Conservation (phyloP, 805 yeast genomes). For the Kodamaea restingae region DNA sequence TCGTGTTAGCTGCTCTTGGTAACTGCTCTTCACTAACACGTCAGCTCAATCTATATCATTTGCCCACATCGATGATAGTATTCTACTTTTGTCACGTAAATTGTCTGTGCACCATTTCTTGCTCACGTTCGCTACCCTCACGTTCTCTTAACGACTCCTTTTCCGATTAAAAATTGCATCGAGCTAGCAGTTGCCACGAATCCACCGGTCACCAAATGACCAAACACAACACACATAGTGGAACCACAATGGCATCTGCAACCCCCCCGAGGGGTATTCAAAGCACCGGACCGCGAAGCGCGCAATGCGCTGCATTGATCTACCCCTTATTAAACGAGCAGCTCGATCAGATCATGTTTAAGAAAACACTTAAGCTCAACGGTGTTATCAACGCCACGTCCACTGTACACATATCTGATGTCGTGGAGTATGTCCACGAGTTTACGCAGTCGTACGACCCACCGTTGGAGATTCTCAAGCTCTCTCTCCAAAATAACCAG, state of each 20-base stretch:
- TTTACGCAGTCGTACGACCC: conserved; percentile 12
- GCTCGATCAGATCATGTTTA: conserved; percentile 12
- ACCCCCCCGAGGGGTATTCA: background rate
- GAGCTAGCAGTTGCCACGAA: conserved; percentile 1
- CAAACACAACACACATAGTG: background rate
- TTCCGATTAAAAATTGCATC: too few relatives aligned
- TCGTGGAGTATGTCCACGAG: conserved; percentile 13
- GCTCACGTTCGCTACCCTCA: too few relatives aligned
- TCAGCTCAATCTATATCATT: too few relatives aligned
- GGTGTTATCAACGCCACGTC: background rate
- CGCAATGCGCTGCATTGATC: conserved; percentile 2
- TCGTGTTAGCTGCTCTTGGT: too few relatives aligned
- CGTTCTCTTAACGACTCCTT: background rate
- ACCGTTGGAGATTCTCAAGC: conserved; percentile 35
- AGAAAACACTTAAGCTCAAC: conserved; percentile 14
- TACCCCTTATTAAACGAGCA: conserved; percentile 13
- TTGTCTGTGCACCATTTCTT: too few relatives aligned
- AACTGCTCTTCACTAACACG: too few relatives aligned
- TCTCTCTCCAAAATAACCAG: conserved; percentile 52
- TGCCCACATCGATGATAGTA: too few relatives aligned
- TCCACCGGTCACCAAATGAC: background rate
- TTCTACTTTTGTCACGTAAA: too few relatives aligned
- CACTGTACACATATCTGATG: conserved; percentile 7
- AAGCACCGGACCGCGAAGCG: background rate
- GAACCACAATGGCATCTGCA: background rate